Evolutionary conservation across 495 filamentous ascomycete species (phyloP).

Genomic region (Pseudomonodictys pantanalensis): DNA sequence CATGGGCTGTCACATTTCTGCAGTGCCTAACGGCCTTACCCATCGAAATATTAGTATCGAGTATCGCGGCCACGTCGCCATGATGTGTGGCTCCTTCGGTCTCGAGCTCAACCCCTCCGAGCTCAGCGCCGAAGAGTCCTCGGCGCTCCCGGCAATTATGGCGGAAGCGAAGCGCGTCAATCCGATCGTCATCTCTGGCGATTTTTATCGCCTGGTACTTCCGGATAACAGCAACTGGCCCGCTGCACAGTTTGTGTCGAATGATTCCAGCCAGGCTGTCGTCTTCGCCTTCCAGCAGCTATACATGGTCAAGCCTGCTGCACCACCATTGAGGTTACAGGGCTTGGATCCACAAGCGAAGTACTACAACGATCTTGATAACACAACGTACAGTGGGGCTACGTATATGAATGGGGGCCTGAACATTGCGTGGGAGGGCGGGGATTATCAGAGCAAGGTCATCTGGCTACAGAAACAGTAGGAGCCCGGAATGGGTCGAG

Average conservation of each 20-base stretch:
- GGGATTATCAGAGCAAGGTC: slow-evolving; percentile 27
- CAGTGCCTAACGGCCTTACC: slow-evolving; percentile 53
- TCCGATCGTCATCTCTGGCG: slow-evolving; percentile 50
- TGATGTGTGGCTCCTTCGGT: slow-evolving; percentile 59
- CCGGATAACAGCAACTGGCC: slow-evolving; percentile 57
- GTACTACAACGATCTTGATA: slow-evolving; percentile 44
- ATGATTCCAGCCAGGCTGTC: slow-evolving; percentile 44
- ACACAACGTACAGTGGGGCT: slow-evolving; percentile 45
- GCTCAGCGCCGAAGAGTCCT: slow-evolving; percentile 45
- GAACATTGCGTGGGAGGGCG: slow-evolving; percentile 16
- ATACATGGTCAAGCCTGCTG: slow-evolving; percentile 45
- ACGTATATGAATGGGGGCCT: slow-evolving; percentile 52
- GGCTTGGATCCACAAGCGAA: slow-evolving; percentile 47
- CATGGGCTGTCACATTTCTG: slow-evolving; percentile 57
- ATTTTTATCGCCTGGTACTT: slow-evolving; percentile 51
- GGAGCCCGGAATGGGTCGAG: too few species aligned
- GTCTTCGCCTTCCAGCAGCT: slow-evolving; percentile 53
- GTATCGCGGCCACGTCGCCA: slow-evolving; percentile 56
- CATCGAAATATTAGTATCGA: slow-evolving; percentile 47
- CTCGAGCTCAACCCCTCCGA: slow-evolving; percentile 52
- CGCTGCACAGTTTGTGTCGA: slow-evolving; percentile 51
- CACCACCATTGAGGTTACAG: slow-evolving; percentile 46
- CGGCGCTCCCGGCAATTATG: slow-evolving; percentile 48
- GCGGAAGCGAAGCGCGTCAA: slow-evolving; percentile 50
- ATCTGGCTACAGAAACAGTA: slow-evolving; percentile 25